phyloP scores from a whole-genome alignment of 352 stramenopile species.

The Phytophthora aleatoria region DNA sequence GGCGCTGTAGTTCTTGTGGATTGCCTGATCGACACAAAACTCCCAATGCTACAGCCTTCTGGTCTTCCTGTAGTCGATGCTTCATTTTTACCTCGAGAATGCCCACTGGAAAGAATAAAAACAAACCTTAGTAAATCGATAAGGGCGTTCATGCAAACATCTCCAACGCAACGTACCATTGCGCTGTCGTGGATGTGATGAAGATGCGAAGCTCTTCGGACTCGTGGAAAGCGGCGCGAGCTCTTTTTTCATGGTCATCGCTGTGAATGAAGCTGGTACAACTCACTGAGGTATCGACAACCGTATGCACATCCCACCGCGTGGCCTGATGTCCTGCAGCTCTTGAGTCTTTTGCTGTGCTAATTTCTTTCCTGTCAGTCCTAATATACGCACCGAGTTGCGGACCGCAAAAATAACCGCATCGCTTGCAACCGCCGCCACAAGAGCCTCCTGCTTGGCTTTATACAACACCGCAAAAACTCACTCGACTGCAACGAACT shows the following conservation, averaged over 20 bases:
- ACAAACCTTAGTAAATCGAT: background rate
- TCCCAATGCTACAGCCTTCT: constrained; percentile 53
- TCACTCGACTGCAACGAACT: background rate
- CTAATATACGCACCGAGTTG: constrained; percentile 10
- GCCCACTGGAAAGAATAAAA: constrained; percentile 35
- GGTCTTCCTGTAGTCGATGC: constrained; percentile 57
- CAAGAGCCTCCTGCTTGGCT: background rate
- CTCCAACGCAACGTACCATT: constrained; percentile 43
- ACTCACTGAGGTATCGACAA: constrained; percentile 12
- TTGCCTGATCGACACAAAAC: constrained; percentile 30
- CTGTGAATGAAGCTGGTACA: constrained; percentile 14
- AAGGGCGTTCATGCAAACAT: background rate
- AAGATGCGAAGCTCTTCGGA: constrained; percentile 21
- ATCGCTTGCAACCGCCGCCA: constrained; percentile 25
- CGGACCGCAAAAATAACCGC: constrained; percentile 23
- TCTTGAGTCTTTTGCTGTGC: background rate
- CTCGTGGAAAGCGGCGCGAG: constrained; percentile 28
- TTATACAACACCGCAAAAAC: background rate
- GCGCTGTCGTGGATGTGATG: constrained; percentile 38
- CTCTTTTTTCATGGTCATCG: constrained; percentile 28
- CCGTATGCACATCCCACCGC: constrained; percentile 17
- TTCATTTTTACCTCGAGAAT: constrained; percentile 77
- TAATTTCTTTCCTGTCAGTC: background rate
- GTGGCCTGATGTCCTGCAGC: background rate
- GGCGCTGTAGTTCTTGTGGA: constrained; percentile 1